phyloP scores from a whole-genome alignment of 1,284 basidiomycete species.

The Porphyrellus sp. region DNA sequence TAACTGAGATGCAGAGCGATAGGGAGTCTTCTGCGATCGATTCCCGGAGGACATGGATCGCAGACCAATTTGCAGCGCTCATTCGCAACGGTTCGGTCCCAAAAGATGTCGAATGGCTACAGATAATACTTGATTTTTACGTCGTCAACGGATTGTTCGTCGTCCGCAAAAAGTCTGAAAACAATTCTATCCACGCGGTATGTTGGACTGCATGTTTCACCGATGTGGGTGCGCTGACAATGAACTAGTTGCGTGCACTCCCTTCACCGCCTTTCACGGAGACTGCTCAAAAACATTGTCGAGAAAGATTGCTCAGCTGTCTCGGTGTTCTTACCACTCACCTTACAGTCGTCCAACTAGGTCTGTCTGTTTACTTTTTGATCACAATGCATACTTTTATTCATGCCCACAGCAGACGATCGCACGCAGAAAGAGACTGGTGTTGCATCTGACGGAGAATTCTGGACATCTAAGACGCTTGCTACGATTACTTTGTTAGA shows the following conservation, averaged over 20 bases:
- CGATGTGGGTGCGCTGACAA: conserved; percentile 1
- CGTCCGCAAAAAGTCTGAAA: conserved; percentile 71
- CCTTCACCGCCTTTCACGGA: conserved; percentile 76
- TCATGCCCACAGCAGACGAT: conserved; percentile 32
- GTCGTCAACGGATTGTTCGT: conserved; percentile 81
- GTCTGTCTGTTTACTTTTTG: conserved; percentile 29
- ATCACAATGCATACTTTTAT: not conserved
- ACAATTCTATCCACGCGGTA: conserved; percentile 61
- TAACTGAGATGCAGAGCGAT: conserved; percentile 18
- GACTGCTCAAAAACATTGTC: conserved; percentile 60
- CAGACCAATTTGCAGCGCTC: conserved; percentile 82
- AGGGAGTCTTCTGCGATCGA: conserved; percentile 52
- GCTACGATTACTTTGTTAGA: conserved; percentile 59
- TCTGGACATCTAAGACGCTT: conserved; percentile 78
- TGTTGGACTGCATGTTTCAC: conserved; percentile 28
- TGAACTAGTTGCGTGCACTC: conserved; percentile 47
- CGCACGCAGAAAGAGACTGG: conserved; percentile 56
- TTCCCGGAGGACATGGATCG: conserved; percentile 72
- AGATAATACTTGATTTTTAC: conserved; percentile 78
- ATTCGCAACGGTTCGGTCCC: conserved; percentile 80
- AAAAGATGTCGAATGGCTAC: conserved; percentile 78
- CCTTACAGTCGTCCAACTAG: conserved; percentile 48
- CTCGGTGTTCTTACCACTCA: conserved; percentile 74
- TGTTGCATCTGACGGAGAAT: conserved; percentile 67
- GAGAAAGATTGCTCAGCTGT: conserved; percentile 69